Percentiles rank a stretch among this genome's conserved stretches.
These are phyloP conservation scores for Cardamine chenopodiifolia DNA, from an alignment of 345 rosid genomes.

Conservation along the genomic window DNA sequence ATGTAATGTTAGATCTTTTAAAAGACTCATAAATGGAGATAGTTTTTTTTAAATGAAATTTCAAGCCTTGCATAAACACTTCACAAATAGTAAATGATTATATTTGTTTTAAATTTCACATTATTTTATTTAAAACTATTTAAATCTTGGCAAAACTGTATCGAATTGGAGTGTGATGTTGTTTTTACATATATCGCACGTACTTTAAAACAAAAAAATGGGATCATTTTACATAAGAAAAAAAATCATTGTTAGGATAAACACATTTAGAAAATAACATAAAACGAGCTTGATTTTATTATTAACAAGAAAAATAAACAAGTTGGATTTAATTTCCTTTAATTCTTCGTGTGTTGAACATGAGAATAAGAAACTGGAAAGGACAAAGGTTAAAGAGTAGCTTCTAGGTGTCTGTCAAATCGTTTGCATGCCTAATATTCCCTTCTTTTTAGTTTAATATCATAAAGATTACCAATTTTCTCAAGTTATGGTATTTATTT, in stretches of 20 bases:
- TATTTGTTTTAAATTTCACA: not conserved
- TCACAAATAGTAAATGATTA: no score
- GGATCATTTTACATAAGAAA: not conserved
- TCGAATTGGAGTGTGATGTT: no score
- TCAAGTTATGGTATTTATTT: constrained; percentile 2
- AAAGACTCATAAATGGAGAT: not conserved
- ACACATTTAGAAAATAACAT: not conserved
- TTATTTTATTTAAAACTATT: no score
- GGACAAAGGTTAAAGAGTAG: constrained; percentile 12
- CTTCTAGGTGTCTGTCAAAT: constrained; percentile 37
- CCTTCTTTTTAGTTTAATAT: constrained; percentile 1
- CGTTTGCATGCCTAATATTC: constrained; percentile 37
- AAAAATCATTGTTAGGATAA: no score
- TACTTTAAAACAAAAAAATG: not conserved
- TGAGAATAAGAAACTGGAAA: not conserved
- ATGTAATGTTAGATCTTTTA: no score
- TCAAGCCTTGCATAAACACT: not conserved
- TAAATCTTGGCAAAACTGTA: no score
- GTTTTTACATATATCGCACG: no score
- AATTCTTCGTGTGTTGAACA: not conserved
- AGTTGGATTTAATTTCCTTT: not conserved
- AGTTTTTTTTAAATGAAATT: not conserved
- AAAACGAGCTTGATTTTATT: not conserved
- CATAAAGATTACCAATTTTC: constrained; percentile 21
- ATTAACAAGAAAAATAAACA: not conserved